Percentiles rank a stretch among this genome's conserved stretches.
phyloP scores from a whole-genome alignment of 2,329 filamentous ascomycete species.

The Pyrenophora graminea region DNA sequence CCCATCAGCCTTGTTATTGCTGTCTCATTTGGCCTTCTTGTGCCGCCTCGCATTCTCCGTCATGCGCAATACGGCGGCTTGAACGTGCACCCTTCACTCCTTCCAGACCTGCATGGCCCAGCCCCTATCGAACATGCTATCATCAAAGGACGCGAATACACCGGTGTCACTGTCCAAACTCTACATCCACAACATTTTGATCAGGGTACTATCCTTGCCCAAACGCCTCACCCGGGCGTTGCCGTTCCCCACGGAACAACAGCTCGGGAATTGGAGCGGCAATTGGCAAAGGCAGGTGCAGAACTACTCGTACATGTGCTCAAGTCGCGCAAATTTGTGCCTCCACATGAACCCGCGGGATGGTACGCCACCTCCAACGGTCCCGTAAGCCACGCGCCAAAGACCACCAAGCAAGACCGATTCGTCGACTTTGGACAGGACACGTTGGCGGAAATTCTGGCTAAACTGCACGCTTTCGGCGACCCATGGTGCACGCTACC shows the following conservation, averaged over 20 bases:
- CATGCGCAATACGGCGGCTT: conserved; percentile 79
- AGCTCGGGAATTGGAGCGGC: conserved; percentile 54
- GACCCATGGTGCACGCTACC: conserved; percentile 63
- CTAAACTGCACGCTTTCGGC: conserved; percentile 64
- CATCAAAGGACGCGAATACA: conserved; percentile 61
- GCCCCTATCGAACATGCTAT: conserved; percentile 88
- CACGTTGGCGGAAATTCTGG: conserved; percentile 59
- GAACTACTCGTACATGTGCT: conserved; percentile 71
- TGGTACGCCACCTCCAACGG: conserved; percentile 30
- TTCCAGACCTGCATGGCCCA: conserved; percentile 84
- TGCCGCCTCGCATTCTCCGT: conserved; percentile 75
- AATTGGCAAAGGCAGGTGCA: conserved; percentile 67
- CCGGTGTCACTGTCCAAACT: conserved; percentile 86
- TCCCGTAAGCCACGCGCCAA: conserved; percentile 64
- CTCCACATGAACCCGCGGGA: conserved; percentile 56
- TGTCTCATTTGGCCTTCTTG: conserved; percentile 91
- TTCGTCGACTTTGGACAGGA: conserved; percentile 65
- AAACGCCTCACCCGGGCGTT: conserved; percentile 61
- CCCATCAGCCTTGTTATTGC: conserved; percentile 76
- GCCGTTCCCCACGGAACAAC: conserved; percentile 56
- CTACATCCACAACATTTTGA: conserved; percentile 79
- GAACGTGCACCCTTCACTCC: conserved; percentile 89
- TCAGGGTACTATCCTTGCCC: conserved; percentile 73
- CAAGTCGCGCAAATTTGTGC: conserved; percentile 65
- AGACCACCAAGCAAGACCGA: conserved; percentile 68